phyloP scores from a whole-genome alignment of 176 grass and related monocot species.

The Tillandsia leiboldiana region DNA sequence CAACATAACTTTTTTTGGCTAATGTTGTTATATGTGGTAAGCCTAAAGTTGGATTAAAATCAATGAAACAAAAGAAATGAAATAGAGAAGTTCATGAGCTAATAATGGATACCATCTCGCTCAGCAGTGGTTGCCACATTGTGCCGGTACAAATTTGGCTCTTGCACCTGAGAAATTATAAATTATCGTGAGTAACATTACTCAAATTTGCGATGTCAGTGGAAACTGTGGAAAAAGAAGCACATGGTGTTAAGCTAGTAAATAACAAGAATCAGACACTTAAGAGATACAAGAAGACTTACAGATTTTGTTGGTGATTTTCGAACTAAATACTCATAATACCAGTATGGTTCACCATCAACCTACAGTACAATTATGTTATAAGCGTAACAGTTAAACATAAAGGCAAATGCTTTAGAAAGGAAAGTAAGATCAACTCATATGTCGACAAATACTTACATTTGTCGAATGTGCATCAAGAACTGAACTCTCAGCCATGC shows the following conservation, averaged over 20 bases:
- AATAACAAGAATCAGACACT: neutral
- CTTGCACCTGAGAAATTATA: conserved; percentile 54
- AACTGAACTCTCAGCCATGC: conserved; percentile 88
- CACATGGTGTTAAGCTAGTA: neutral
- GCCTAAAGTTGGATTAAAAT: too few species aligned
- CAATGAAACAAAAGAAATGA: neutral
- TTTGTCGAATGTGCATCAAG: conserved; percentile 70
- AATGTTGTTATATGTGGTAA: too few species aligned
- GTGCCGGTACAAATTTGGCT: conserved; percentile 81
- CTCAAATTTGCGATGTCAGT: too few species aligned
- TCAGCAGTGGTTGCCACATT: conserved; percentile 85
- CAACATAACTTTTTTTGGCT: too few species aligned
- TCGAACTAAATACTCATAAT: conserved; percentile 87
- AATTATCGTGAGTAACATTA: conserved; percentile 11
- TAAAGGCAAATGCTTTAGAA: neutral
- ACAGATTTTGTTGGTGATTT: conserved; percentile 83
- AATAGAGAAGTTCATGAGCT: conserved; percentile 9
- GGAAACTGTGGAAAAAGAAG: neutral
- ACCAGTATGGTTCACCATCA: conserved; percentile 81
- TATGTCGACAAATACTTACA: conserved; percentile 35
- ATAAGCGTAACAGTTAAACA: neutral
- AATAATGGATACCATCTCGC: conserved; percentile 58
- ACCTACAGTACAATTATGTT: conserved; percentile 38
- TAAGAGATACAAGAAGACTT: conserved; percentile 24
- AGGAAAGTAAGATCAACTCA: neutral